Evolutionary conservation across 1,284 basidiomycete genomes (phyloP).

Genomic region (Cutaneotrichosporon sp.): DNA sequence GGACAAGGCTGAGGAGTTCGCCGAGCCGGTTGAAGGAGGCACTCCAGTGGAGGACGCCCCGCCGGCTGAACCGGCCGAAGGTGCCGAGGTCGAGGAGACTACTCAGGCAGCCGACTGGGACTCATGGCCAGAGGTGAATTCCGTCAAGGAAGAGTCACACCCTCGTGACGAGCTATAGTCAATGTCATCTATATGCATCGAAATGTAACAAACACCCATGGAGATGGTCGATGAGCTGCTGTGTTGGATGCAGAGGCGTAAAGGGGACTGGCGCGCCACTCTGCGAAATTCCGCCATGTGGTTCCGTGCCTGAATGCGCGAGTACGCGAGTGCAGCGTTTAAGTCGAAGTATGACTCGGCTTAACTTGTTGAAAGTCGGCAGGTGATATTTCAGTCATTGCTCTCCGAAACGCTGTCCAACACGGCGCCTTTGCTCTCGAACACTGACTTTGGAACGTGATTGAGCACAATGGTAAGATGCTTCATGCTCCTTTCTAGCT

Average conservation of each 20-base stretch:
- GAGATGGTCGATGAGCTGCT: no score
- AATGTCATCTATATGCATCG: constrained; percentile 1
- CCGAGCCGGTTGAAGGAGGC: constrained; percentile 7
- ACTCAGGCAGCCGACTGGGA: constrained; percentile 2
- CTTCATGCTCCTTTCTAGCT: neutral
- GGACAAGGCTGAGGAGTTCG: neutral
- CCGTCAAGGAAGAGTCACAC: neutral
- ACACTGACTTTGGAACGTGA: neutral
- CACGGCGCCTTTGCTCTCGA: neutral
- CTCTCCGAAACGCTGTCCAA: constrained; percentile 1
- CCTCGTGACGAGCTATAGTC: constrained; percentile 12
- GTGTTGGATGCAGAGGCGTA: neutral
- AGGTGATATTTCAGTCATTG: neutral
- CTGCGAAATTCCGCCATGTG: constrained; percentile 1
- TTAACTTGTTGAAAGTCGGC: neutral
- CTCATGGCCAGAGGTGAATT: neutral
- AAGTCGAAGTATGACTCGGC: neutral
- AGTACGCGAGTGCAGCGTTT: no score
- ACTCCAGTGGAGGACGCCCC: constrained; percentile 11
- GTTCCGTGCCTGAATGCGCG: neutral
- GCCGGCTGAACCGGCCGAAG: constrained; percentile 13
- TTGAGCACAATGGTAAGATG: neutral
- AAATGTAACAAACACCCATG: neutral
- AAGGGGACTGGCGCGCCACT: neutral
- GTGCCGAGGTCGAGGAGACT: constrained; percentile 1